Evolutionary conservation across 192 early-diverging fungal genomes (phyloP), one percentile per base, ranked within the genome.

Genomic region (Coemansia sp.): DNA sequence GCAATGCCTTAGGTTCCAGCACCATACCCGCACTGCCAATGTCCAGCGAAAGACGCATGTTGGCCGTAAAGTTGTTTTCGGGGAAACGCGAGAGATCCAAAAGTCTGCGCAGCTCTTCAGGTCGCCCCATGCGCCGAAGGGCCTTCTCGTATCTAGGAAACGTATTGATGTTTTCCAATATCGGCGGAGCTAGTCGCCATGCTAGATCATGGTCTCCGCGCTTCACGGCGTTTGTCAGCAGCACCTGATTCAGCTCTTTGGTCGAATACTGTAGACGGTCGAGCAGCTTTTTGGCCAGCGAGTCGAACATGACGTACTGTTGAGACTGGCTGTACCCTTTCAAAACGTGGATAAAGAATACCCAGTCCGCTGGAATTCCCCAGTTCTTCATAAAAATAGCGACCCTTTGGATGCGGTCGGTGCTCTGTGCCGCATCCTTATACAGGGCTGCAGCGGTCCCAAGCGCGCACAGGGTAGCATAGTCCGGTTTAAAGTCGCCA

Each of bases 231-330:
- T 74, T 80, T 4, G 30, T 17, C 72, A 74, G 62, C 14, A 62
- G 25, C 14, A 68, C 48, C 6, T 33, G 38, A 47, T 62, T 41
- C n/a, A 74, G 23, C 13, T 62, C 50, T 14, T 41, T 17, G 28
- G 57, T 36, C 1, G 65, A 48, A 11, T 50, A 19, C 9, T 55
- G 52, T 11, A 60, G 28, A 36, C 54, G 63, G 15, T 55, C 28
- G n/a, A 55, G 27, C 19, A 75, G 41, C n/a, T 63, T 62, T n/a
- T 48, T 48, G 9, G 59, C 57, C 33, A 80, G 19, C 2, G 56
- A 65, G 17, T 74, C 72, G 54, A 80, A 80, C 64, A 80, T 70
- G 36, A 56, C 55, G 57, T 71, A 17, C 55, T 80, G 77, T 15
- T 34, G 20, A 10, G 72, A 66, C 54, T 15, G 33, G 44, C 55